A percentile compares a stretch with the other conserved stretches of the same genome.
Conservation (phyloP, 148 eudicot species). For the Pharnaceum exiguum region DNA sequence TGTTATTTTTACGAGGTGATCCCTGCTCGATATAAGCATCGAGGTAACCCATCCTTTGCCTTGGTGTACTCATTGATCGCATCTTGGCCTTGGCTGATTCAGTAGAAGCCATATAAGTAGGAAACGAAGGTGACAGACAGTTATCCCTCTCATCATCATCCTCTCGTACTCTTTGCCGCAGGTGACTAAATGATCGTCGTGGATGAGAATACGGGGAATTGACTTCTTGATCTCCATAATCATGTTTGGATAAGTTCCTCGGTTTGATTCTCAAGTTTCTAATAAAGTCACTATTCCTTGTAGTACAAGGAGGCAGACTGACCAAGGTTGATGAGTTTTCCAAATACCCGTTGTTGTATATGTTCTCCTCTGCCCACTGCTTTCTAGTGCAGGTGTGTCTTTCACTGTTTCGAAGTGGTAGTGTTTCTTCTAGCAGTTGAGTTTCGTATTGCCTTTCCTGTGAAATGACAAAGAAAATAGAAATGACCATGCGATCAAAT, state of each 20-base stretch:
- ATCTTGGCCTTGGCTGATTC: conserved; percentile 78
- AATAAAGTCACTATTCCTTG: conserved; percentile 19
- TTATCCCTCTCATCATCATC: conserved; percentile 35
- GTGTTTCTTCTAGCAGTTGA: conserved; percentile 36
- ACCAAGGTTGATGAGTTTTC: conserved; percentile 17
- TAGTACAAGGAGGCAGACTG: conserved; percentile 18
- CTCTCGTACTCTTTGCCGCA: conserved; percentile 31
- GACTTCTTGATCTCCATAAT: conserved; percentile 27
- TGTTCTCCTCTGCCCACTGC: conserved; percentile 27
- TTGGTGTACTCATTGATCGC: conserved; percentile 77
- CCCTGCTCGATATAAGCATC: conserved; percentile 34
- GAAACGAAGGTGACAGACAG: conserved; percentile 30
- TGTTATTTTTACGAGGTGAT: conserved; percentile 32
- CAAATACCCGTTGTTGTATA: conserved; percentile 13
- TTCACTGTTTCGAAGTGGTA: conserved; percentile 19
- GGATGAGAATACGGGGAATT: conserved; percentile 52
- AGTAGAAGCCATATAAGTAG: conserved; percentile 75
- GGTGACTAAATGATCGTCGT: conserved; percentile 60
- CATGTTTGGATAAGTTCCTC: conserved; percentile 24
- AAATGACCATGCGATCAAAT: no score
- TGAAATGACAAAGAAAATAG: no score
- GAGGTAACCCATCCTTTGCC: conserved; percentile 39
- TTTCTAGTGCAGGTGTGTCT: conserved; percentile 29
- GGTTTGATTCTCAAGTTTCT: conserved; percentile 19
- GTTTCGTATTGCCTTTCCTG: conserved; percentile 65